These are phyloP conservation scores for Scheffersomyces parashehatae DNA, from an alignment of 1,139 yeast genomes.

Conservation along the genomic window DNA sequence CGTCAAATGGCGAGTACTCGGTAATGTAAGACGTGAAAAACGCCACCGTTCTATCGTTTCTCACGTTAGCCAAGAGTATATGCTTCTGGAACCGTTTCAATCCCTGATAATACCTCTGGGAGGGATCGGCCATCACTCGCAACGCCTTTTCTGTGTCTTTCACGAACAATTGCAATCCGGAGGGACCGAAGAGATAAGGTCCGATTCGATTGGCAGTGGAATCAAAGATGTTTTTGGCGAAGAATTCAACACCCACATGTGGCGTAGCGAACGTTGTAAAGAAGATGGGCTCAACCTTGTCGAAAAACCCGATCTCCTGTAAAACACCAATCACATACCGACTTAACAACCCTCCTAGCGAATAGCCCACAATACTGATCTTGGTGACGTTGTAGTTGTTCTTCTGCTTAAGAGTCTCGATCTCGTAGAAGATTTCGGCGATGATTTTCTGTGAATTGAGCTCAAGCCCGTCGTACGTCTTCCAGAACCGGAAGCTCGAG, in stretches of 20 bases:
- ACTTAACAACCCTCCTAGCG: constrained; percentile 44
- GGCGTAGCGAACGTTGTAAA: constrained; percentile 91
- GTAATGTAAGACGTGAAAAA: constrained; percentile 56
- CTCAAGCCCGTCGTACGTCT: constrained; percentile 83
- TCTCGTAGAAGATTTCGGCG: constrained; percentile 58
- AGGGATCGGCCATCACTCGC: constrained; percentile 56
- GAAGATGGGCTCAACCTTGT: constrained; percentile 58
- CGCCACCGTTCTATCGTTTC: constrained; percentile 67
- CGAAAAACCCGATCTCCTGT: constrained; percentile 54
- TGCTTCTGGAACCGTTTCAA: constrained; percentile 57
- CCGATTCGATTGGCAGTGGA: constrained; percentile 59
- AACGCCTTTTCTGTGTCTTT: constrained; percentile 47
- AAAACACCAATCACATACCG: constrained; percentile 75
- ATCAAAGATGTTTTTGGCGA: constrained; percentile 42
- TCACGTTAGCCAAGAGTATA: constrained; percentile 67
- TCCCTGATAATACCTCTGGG: constrained; percentile 53
- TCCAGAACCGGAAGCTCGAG: constrained; percentile 67
- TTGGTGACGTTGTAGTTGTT: constrained; percentile 37
- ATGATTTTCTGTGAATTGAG: constrained; percentile 70
- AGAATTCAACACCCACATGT: constrained; percentile 71
- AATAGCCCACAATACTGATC: constrained; percentile 46
- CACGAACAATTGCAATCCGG: constrained; percentile 74
- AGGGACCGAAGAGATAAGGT: constrained; percentile 61
- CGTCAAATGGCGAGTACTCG: constrained; percentile 49
- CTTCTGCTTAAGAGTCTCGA: constrained; percentile 48